Evolutionary conservation across 2,329 filamentous ascomycete genomes (phyloP).

Genomic region (Zymoseptoria brevis): DNA sequence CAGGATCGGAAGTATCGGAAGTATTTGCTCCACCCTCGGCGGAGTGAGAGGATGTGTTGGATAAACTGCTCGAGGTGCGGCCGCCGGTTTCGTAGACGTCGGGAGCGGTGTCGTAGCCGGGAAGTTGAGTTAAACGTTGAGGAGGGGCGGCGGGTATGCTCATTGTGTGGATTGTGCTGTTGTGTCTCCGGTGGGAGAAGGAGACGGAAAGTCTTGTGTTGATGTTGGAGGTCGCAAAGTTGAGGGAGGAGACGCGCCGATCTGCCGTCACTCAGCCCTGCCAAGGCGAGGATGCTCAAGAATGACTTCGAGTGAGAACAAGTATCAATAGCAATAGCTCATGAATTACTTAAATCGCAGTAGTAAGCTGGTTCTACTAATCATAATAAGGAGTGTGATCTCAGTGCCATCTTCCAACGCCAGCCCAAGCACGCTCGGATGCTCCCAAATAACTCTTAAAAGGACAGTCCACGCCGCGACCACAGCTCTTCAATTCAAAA

Average conservation of each 20-base stretch:
- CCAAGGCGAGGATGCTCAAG: not conserved
- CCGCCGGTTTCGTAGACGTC: slow-evolving; percentile 55
- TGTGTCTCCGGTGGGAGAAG: not conserved
- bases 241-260: not conserved
- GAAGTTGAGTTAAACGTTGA: slow-evolving; percentile 14
- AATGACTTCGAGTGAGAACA: not conserved
- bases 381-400: not conserved
- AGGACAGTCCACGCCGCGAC: not conserved
- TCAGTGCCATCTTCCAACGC: not conserved
- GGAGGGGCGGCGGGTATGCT: not conserved
- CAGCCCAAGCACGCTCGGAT: not conserved
- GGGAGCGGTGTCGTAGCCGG: slow-evolving; percentile 62
- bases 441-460: not conserved
- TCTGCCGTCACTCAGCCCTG: not conserved
- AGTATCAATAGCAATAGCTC: not conserved
- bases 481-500: not conserved
- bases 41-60: slow-evolving; percentile 11
- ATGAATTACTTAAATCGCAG: not conserved
- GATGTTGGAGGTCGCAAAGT: not conserved
- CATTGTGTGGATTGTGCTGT: not conserved
- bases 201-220: not conserved
- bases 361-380: not conserved
- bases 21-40: slow-evolving; percentile 8
- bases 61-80: not conserved
- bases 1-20: slow-evolving; percentile 15